Base-by-base conservation (phyloP, 257 asterid genomes). In the Solanum acaule region DNA sequence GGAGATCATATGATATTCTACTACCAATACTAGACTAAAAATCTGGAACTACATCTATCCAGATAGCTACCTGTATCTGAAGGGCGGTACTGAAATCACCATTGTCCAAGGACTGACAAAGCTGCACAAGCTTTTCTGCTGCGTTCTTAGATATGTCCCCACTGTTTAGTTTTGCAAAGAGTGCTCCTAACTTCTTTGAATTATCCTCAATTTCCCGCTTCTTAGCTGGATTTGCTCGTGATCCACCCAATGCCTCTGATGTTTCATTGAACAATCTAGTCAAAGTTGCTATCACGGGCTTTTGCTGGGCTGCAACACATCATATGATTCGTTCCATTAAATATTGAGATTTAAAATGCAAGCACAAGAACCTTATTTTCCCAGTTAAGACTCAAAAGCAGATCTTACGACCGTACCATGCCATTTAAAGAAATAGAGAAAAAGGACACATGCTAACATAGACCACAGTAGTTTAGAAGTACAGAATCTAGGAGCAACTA, bases 151-250 rank as follows among this genome's bases (percentile, higher is more conserved):
- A 97, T 76, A 97, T 96, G 89, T 97, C 99, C 68, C 96, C 95
- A 83, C 94, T 91, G 73, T 96, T 96, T 38, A 97, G 96, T 77
- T 96, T 97, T 31, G 95, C 93, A 93, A 96, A 96, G 81, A 97
- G 89, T 77, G 96, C 95, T 42, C 98, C 99, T 42, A 97, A 89
- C 92, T 93, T 97, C 94, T 90, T 97, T 52, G 99, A 96, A 90
- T 94, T 97, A 89, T 97, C 99, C 87, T 97, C 98, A 72, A 97
- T 97, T 91, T 97, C 99, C 88, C 98, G 94, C 92, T 92, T 96
- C 96, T 94, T 96, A 37, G 96, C 96, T 27, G 99, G 96, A 93
- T 93, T 94, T 86, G 99, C 99, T 20, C 95, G 94, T 77, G 95
- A 27, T 52, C 99, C 99, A 73, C 99, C 99, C 91, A 96, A 87